phyloP scores from a whole-genome alignment of 78 protist genomes.

The slime mould (Dictyostelium discoideum) region DNA sequence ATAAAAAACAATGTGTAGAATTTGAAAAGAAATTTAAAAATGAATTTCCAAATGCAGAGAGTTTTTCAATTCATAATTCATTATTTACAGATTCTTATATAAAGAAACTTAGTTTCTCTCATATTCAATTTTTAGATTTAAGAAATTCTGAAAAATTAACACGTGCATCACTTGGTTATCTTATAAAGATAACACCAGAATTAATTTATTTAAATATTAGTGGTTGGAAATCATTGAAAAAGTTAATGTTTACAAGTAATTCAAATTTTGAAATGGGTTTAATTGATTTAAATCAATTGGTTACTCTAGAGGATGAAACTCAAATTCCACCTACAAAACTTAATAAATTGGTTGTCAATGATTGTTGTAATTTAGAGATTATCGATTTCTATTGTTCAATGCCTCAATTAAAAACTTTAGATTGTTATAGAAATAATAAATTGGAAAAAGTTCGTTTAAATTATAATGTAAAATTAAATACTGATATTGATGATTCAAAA shows the following conservation, averaged over 20 bases:
- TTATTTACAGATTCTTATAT: neutral
- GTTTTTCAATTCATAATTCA: neutral
- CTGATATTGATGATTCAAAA: neutral
- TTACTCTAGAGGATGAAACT: neutral
- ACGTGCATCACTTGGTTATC: neutral
- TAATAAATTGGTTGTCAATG: neutral
- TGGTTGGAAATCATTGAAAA: slow-evolving; percentile 2
- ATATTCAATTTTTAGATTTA: slow-evolving; percentile 26
- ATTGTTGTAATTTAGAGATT: neutral
- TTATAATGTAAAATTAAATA: neutral
- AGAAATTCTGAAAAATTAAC: slow-evolving; percentile 16
- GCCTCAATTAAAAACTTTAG: neutral
- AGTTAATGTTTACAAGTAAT: neutral
- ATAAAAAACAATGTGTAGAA: neutral
- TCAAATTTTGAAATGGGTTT: neutral
- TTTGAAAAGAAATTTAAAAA: slow-evolving; percentile 16
- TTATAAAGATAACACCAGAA: neutral
- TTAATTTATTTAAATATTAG: slow-evolving; percentile 9
- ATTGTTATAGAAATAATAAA: neutral
- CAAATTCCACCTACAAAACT: neutral
- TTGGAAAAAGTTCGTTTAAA: neutral
- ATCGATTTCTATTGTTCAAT: neutral
- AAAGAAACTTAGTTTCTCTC: neutral
- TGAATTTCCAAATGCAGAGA: neutral
- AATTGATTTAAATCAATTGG: neutral